Base-by-base conservation (phyloP, 2,329 filamentous ascomycete species). In the Mariannaea elegans region DNA sequence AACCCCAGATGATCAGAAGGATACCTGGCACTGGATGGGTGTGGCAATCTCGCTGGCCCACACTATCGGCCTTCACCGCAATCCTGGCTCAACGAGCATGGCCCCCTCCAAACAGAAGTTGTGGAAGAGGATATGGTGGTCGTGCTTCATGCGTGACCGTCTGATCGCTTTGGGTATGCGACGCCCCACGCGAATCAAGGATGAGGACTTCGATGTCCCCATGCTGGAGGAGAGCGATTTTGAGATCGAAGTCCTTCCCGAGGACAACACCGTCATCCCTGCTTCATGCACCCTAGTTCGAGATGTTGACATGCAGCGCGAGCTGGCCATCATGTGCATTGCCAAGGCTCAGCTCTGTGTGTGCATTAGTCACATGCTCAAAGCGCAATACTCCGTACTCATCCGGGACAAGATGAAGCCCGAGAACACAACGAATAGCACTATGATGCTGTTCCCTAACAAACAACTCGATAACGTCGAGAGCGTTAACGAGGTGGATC, bases 21-120 rank as follows among this genome's bases (percentile, higher is more conserved):
- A 97, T 75, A 97, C 94, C 44, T 97, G 94, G 92, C 94, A 97
- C 74, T 97, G 94, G 94, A 97, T 97, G 92, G 94, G 94, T 16
- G 92, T 97, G 34, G 94, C 94, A 39, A 92, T 97, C 60, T 97
- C 94, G 12, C 82, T 97, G 45, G 94, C 93, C 51, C 93, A 97
- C 75, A 97, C 94, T 12, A 97, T 97, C 65, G 94, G 94, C 6
- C 83, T 97, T 16, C 93, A 98, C 76, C 90, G 94, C 63, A 92
- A 97, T 70, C 93, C 93, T 2, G 81, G 79, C 18, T 90, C 89
- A 57, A 93, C 91, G 8, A 89, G 86, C 67, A 92, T 97, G 85
- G 85, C 90, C 36, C 77, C 80, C 3, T 83, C 86, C 52, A 90
- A 91, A 71, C 91, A 93, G 72, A 92, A 88, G 71, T 80, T 97